Percentiles rank a stretch among this genome's conserved stretches.
These are phyloP conservation scores for Sabuloglossum arenarium DNA, from an alignment of 495 filamentous ascomycete genomes.

Conservation along the genomic window DNA sequence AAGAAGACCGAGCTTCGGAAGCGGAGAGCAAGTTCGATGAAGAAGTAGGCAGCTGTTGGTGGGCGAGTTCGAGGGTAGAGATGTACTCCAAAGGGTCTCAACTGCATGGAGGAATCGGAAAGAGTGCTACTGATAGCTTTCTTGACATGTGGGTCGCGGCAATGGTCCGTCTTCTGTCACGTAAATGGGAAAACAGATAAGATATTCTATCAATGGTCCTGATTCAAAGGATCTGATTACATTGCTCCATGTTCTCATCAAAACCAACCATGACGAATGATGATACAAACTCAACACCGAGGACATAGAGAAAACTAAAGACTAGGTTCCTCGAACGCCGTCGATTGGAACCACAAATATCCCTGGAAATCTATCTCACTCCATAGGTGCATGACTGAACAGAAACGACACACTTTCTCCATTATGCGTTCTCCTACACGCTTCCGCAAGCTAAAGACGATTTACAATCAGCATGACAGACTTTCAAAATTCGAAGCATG, in stretches of 20 bases:
- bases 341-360: not conserved
- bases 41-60: conserved; percentile 38
- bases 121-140: not conserved
- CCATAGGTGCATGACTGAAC: conserved; percentile 67
- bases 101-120: not conserved
- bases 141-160: not conserved
- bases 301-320: too few species aligned
- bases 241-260: not conserved
- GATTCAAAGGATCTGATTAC: not conserved
- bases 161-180: not conserved
- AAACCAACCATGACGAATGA: too few species aligned
- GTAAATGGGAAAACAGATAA: not conserved
- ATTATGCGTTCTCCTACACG: conserved; percentile 82
- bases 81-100: not conserved
- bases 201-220: not conserved
- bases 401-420: conserved; percentile 85
- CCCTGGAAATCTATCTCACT: not conserved
- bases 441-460: conserved; percentile 26
- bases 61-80: not conserved
- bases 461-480: not conserved
- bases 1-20: conserved; percentile 83
- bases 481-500: too few species aligned
- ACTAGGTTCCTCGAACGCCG: not conserved
- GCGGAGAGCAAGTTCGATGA: conserved; percentile 88
- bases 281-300: too few species aligned